Evolutionary conservation across 2,329 filamentous ascomycete genomes (phyloP).

Genomic region (Lachnum nothofagi): DNA sequence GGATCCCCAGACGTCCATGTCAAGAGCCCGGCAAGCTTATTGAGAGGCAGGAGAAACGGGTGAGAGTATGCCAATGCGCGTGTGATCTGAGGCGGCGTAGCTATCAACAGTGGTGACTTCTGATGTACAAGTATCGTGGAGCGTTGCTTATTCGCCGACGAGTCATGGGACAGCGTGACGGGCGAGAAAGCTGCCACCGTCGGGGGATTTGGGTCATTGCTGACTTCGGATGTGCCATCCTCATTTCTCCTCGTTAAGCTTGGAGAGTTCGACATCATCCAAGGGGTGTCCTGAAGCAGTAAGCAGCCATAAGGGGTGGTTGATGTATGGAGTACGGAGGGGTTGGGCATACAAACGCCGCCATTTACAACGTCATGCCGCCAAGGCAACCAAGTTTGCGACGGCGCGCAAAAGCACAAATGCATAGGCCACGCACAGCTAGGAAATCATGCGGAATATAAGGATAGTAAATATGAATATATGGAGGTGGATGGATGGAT

Average conservation of each 20-base stretch:
- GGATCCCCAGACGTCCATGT: constrained; percentile 93
- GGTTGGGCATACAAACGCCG: constrained; percentile 30
- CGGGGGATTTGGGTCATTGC: constrained; percentile 48
- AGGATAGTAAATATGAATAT: no score
- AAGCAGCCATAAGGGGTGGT: constrained; percentile 12
- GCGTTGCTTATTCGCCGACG: constrained; percentile 65
- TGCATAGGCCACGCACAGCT: neutral
- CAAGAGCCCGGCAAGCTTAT: constrained; percentile 75
- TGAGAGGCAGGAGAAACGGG: constrained; percentile 84
- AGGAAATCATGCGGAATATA: no score
- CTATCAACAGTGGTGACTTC: constrained; percentile 87
- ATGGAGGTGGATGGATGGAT: no score
- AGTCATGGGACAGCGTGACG: constrained; percentile 61
- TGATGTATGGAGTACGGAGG: constrained; percentile 2
- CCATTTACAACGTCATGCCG: constrained; percentile 34
- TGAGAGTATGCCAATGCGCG: constrained; percentile 92
- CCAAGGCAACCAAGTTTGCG: constrained; percentile 20
- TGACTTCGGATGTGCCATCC: constrained; percentile 21
- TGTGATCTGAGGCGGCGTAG: constrained; percentile 91
- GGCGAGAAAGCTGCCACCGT: constrained; percentile 91
- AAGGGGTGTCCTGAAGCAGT: constrained; percentile 31
- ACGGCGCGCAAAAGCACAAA: constrained; percentile 7
- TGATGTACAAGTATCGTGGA: constrained; percentile 94
- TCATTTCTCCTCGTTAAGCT: constrained; percentile 26
- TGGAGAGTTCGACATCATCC: constrained; percentile 34